Base-by-base conservation (phyloP, 1,139 yeast genomes). In the Debaryomyces subglobosus region DNA sequence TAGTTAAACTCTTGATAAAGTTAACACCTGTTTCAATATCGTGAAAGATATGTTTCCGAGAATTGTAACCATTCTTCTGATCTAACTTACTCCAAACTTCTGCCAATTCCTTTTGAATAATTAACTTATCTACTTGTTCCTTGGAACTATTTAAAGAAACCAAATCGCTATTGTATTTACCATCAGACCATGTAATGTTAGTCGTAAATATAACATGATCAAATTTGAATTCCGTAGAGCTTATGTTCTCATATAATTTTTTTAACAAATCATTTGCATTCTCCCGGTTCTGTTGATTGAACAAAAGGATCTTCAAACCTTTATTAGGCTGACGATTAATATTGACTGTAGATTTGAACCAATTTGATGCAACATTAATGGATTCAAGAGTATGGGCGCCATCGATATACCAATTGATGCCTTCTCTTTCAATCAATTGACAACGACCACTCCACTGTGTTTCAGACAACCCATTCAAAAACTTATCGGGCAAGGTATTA, bases 311-410 rank as follows among this genome's bases (percentile, higher is more conserved):
- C 37, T 60, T 57, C 12, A 50, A 50, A 34, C 61, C 56, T 40
- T 59, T 54, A 18, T 56, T 55, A 8, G 50, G 47, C 40, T 57
- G 55, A 2, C 24, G 35, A 43, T 48, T 56, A 2, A 64, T 54
- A 5, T 63, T 67, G n/a, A 67, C 64, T 16, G 57, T 64, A 24
- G 70, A 59, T 33, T 72, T 75, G 59, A 87, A 89, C 99, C 99
- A 94, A 10, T 69, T 69, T 0, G 94, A 79, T 0, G 97, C 89
- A 13, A 85, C 96, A 25, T 76, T 75, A 30, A 95, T 82, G 49
- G 97, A 89, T 61, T 94, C 99, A 39, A 80, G 71, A 0, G 99
- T 95, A 60, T 95, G 99, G 0, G 99, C 99, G 35, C 99, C 99
- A 68, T 95, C 99, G 12, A 94, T 71, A 57, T 73, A 85, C 96